Evolutionary conservation across 225 moss, liverwort and hornwort genomes (phyloP).

Genomic region (Asterella californica): DNA sequence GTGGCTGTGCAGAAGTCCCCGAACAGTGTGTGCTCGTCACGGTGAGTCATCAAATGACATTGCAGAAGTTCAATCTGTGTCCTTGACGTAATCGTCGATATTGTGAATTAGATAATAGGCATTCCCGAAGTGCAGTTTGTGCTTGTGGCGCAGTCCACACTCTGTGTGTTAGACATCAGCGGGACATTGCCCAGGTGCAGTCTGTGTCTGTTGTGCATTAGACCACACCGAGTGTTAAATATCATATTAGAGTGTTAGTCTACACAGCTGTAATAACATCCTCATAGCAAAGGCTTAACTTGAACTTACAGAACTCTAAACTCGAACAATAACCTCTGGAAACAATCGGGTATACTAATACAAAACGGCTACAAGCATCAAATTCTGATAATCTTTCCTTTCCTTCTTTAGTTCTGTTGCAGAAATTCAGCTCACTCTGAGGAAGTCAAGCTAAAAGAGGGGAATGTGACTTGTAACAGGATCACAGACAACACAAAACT

Average conservation of each 20-base stretch:
- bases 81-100: not conserved
- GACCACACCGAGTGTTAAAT: not conserved
- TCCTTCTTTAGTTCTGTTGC: too few relatives aligned
- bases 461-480: not conserved
- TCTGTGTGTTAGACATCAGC: constrained; percentile 23
- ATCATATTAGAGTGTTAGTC: not conserved
- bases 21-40: not conserved
- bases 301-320: not conserved
- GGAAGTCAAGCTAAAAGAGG: not conserved
- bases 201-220: constrained; percentile 17
- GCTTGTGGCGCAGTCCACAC: not conserved
- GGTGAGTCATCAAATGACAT: not conserved
- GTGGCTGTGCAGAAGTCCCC: too few relatives aligned
- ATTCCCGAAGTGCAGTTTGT: constrained; percentile 1
- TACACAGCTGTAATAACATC: not conserved
- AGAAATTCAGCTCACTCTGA: not conserved
- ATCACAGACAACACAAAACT: not conserved
- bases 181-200: constrained; percentile 18
- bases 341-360: not conserved
- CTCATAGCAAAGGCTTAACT: not conserved
- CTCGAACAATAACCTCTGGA: not conserved
- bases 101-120: not conserved
- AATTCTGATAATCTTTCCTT: too few relatives aligned
- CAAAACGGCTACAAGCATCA: too few relatives aligned
- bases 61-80: not conserved